phyloP scores from a whole-genome alignment of 306 rosid species.

The Senna siamea region DNA sequence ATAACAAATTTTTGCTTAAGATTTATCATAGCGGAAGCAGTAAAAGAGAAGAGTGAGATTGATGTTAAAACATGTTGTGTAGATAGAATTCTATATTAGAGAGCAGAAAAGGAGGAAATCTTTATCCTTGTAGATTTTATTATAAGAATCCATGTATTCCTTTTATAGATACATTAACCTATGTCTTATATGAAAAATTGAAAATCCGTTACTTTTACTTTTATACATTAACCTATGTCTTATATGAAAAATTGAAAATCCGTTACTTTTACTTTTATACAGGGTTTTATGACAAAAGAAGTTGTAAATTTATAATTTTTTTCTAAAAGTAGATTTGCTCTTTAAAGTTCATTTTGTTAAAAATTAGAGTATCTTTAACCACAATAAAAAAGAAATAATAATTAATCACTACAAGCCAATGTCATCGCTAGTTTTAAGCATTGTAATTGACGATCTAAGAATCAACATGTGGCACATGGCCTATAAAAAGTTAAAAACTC shows the following conservation, averaged over 20 bases:
- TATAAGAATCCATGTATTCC: constrained; percentile 42
- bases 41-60: constrained; percentile 56
- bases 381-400: no score
- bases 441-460: not conserved
- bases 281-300: not conserved
- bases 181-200: no score
- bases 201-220: no score
- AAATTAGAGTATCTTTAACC: no score
- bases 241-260: no score
- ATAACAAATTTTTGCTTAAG: constrained; percentile 60
- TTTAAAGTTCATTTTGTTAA: no score
- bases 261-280: not conserved
- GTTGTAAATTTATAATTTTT: no score
- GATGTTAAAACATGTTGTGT: constrained; percentile 36
- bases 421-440: not conserved
- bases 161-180: constrained; percentile 15
- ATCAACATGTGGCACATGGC: no score
- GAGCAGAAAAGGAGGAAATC: constrained; percentile 37
- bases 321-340: no score
- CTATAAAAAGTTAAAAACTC: no score
- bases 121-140: constrained; percentile 50
- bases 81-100: constrained; percentile 48
- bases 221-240: not conserved
- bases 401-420: no score
- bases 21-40: constrained; percentile 60